phyloP scores from a whole-genome alignment of 2,329 filamentous ascomycete species.

The Aspergillus texensis region DNA sequence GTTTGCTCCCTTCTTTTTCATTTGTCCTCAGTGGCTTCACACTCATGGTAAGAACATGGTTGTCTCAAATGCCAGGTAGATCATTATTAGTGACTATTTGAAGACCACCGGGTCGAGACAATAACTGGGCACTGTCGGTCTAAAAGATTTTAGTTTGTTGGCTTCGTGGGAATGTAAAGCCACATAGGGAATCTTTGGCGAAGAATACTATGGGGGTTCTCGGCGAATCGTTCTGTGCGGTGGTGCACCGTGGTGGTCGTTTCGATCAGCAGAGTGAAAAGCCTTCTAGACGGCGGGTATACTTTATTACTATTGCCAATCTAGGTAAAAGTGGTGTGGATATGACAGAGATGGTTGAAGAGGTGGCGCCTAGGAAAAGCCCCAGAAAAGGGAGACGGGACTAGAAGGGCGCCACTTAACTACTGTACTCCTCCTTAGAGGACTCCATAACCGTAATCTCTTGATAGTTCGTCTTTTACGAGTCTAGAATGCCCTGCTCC shows the following conservation, averaged over 20 bases:
- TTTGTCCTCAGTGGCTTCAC: not conserved
- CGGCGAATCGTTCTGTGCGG: not conserved
- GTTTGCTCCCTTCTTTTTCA: not conserved
- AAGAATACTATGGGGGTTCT: not conserved
- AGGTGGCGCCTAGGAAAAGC: not conserved
- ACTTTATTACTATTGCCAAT: not conserved
- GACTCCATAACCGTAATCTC: not conserved
- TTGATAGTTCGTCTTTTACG: not conserved
- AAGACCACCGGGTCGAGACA: not conserved
- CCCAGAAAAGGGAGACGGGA: not conserved
- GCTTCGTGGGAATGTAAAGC: not conserved
- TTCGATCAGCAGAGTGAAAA: not conserved
- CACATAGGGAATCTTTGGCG: not conserved
- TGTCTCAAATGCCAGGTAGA: not conserved
- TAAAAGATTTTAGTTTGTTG: not conserved
- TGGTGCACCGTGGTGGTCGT: not conserved
- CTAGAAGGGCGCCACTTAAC: slow-evolving; percentile 1
- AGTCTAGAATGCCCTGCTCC: not conserved
- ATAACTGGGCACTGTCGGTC: not conserved
- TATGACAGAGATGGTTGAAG: not conserved
- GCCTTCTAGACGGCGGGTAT: slow-evolving; percentile 1
- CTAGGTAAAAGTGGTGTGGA: not conserved
- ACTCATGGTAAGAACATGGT: not conserved
- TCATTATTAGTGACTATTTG: not conserved
- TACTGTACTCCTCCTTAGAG: not conserved